A percentile compares a stretch with the other conserved stretches of the same genome.
phyloP scores from a whole-genome alignment of 192 early-diverging fungal genomes.

The Linnemannia hyalina region DNA sequence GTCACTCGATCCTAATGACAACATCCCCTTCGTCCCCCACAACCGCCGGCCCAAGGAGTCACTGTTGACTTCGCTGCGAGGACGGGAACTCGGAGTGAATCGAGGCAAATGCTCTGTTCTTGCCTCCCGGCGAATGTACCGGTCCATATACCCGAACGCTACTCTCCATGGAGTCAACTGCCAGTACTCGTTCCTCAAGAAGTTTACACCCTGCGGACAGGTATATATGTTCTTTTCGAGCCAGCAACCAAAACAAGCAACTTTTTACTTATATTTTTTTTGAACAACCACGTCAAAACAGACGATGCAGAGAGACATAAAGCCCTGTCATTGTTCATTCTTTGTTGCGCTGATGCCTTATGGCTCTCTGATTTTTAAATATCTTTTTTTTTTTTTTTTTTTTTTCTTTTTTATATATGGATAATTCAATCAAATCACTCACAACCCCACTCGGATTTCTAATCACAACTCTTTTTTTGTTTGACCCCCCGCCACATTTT shows the following conservation, averaged over 20 bases:
- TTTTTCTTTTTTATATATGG: neutral
- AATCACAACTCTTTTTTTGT: conserved; percentile 1
- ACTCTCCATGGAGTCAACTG: conserved; percentile 50
- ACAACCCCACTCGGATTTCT: conserved; percentile 8
- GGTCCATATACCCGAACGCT: conserved; percentile 44
- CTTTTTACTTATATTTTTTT: too few species aligned
- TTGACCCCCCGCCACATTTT: neutral
- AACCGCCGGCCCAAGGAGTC: conserved; percentile 31
- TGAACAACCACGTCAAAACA: neutral
- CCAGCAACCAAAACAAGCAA: neutral
- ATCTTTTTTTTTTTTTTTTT: neutral
- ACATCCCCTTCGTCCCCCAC: conserved; percentile 21
- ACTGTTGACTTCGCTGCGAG: conserved; percentile 25
- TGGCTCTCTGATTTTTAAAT: neutral
- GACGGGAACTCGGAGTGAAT: conserved; percentile 31
- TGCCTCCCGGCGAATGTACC: conserved; percentile 30
- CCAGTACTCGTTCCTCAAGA: conserved; percentile 48
- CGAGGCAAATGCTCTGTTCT: conserved; percentile 26
- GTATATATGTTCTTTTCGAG: neutral
- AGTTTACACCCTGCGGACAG: conserved; percentile 52
- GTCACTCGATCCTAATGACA: conserved; percentile 1
- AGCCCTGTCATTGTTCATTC: neutral
- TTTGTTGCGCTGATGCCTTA: neutral
- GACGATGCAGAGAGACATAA: neutral
- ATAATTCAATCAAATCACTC: neutral